Conservation (phyloP, 176 grass and related monocot species). For the Cymbopogon citratus region DNA sequence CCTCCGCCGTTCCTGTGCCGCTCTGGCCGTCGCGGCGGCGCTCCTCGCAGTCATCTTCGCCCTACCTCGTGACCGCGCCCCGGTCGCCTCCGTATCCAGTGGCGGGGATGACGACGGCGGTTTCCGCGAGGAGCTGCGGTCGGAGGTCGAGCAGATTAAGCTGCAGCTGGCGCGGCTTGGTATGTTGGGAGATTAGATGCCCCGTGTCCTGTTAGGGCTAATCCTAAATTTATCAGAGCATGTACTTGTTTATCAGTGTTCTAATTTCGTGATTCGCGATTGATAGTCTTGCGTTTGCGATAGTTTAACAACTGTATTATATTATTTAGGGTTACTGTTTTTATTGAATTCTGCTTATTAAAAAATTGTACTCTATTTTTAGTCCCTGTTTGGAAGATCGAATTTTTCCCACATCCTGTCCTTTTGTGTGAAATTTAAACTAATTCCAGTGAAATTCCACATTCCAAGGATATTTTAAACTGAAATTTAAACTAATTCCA, state of each 20-base stretch:
- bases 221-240: background rate
- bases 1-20: slow-evolving; percentile 25
- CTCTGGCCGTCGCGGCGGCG: slow-evolving; percentile 17
- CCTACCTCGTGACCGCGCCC: slow-evolving; percentile 16
- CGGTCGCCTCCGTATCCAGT: background rate
- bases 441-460: background rate
- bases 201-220: background rate
- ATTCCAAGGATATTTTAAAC: too few species aligned
- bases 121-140: background rate
- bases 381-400: background rate
- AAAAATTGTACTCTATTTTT: background rate
- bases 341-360: background rate
- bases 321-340: background rate
- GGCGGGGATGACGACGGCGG: background rate
- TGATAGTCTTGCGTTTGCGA: background rate
- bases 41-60: slow-evolving; percentile 44
- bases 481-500: too few species aligned
- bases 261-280: background rate
- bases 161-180: slow-evolving; percentile 32
- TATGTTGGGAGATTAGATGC: slow-evolving; percentile 15
- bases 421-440: background rate
- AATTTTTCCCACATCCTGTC: background rate
- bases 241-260: background rate
- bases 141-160: slow-evolving; percentile 46
- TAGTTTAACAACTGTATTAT: background rate